Percentiles rank a stretch among this genome's conserved stretches.
phyloP scores from a whole-genome alignment of 2,329 filamentous ascomycete genomes.

The Phaeomoniella chlamydospora region DNA sequence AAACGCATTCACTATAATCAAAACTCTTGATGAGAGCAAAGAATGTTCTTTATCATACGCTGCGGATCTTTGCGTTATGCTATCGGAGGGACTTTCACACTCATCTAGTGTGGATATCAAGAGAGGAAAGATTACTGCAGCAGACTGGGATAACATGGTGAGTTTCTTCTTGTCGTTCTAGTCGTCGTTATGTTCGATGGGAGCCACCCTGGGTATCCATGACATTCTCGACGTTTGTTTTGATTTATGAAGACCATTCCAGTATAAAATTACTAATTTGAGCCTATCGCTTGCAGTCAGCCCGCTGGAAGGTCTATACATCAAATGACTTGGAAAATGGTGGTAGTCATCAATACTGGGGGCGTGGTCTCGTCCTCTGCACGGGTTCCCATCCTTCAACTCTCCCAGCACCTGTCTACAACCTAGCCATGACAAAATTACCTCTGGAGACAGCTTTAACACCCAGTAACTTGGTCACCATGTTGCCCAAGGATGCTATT shows the following conservation, averaged over 20 bases:
- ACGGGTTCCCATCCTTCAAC: constrained; percentile 40
- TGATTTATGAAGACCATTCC: too few relatives aligned
- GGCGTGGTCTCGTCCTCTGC: constrained; percentile 39
- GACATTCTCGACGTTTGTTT: too few relatives aligned
- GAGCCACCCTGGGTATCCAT: too few relatives aligned
- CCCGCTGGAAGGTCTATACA: too few relatives aligned
- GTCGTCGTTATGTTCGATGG: too few relatives aligned
- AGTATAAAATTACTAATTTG: too few relatives aligned
- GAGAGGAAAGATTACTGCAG: constrained; percentile 18
- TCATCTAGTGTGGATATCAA: constrained; percentile 19
- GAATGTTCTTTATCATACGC: constrained; percentile 44
- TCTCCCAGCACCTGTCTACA: constrained; percentile 25
- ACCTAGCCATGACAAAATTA: constrained; percentile 18
- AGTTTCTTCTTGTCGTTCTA: background rate
- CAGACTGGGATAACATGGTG: constrained; percentile 10
- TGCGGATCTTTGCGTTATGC: constrained; percentile 37
- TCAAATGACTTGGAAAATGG: constrained; percentile 9
- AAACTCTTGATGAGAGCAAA: constrained; percentile 38
- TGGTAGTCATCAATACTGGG: constrained; percentile 14
- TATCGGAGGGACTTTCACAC: constrained; percentile 26
- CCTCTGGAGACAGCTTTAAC: constrained; percentile 23
- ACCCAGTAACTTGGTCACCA: constrained; percentile 6
- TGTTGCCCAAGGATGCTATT: constrained; percentile 18
- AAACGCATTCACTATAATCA: constrained; percentile 40
- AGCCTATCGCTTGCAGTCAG: too few relatives aligned